phyloP scores from a whole-genome alignment of 73 alveolate genomes.

The Uronychia binucleata region DNA sequence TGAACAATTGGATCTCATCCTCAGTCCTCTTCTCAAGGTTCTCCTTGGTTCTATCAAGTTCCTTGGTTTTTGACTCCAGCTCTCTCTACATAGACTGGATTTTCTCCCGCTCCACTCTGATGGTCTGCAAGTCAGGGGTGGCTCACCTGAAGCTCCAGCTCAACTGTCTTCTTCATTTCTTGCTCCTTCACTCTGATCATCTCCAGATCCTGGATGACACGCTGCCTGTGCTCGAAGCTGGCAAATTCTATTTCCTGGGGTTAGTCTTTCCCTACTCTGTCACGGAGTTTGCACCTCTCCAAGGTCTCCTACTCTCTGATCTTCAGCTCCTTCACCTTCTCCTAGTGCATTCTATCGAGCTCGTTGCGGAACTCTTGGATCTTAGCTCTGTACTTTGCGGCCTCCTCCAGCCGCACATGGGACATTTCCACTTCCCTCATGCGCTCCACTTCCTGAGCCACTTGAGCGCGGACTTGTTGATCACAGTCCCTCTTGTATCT shows the following conservation, averaged over 20 bases:
- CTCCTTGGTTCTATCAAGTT: constrained; percentile 34
- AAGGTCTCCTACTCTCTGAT: constrained; percentile 56
- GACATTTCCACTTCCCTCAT: constrained; percentile 64
- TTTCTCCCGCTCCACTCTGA: constrained; percentile 45
- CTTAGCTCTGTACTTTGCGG: constrained; percentile 60
- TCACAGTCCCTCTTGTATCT: constrained; percentile 67
- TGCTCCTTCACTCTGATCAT: constrained; percentile 52
- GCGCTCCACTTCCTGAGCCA: constrained; percentile 56
- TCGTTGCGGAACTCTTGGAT: constrained; percentile 60
- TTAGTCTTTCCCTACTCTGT: constrained; percentile 5
- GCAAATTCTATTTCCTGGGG: constrained; percentile 57
- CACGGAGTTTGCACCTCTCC: constrained; percentile 55
- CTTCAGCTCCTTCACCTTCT: constrained; percentile 63
- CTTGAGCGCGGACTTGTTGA: constrained; percentile 34
- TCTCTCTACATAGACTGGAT: constrained; percentile 43
- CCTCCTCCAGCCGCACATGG: constrained; percentile 63
- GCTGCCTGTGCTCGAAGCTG: constrained; percentile 60
- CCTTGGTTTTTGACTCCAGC: constrained; percentile 52
- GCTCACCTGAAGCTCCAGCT: constrained; percentile 53
- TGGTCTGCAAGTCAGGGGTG: constrained; percentile 1
- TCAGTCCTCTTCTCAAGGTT: constrained; percentile 36
- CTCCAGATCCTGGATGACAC: constrained; percentile 53
- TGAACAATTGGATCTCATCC: constrained; percentile 51
- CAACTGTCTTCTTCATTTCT: constrained; percentile 64
- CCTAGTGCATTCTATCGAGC: constrained; percentile 53